phyloP scores from a whole-genome alignment of 768 basidiomycete species.

The Boletus subcaerulescens region DNA sequence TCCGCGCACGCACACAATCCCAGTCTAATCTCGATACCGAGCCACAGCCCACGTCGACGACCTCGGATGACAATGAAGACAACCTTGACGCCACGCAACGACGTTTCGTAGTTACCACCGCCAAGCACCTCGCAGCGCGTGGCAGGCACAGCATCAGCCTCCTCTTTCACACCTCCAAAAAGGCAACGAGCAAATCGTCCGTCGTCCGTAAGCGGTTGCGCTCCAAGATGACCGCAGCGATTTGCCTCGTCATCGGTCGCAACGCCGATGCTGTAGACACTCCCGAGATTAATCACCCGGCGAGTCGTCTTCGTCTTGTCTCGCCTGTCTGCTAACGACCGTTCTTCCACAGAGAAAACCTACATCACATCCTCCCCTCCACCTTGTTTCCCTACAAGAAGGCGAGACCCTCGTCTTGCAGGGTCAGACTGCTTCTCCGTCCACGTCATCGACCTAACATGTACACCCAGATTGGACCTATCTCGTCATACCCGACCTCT shows the following conservation, averaged over 20 bases:
- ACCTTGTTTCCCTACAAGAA: slow-evolving; percentile 1
- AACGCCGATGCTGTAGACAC: slow-evolving; percentile 5
- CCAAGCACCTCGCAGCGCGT: background rate
- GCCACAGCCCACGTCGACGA: too few species aligned
- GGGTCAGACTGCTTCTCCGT: slow-evolving; percentile 13
- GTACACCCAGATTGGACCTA: slow-evolving; percentile 26
- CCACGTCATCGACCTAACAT: background rate
- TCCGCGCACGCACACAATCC: background rate
- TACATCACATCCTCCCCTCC: slow-evolving; percentile 5
- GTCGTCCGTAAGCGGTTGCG: slow-evolving; percentile 23
- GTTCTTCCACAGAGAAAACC: background rate
- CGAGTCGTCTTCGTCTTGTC: background rate
- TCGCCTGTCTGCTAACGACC: background rate
- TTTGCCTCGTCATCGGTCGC: slow-evolving; percentile 18
- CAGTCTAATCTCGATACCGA: too few species aligned
- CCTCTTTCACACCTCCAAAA: slow-evolving; percentile 23
- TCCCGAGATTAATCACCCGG: background rate
- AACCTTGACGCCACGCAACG: background rate
- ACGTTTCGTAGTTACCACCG: background rate
- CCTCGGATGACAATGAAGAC: too few species aligned
- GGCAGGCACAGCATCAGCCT: slow-evolving; percentile 15
- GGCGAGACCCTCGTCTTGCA: slow-evolving; percentile 4
- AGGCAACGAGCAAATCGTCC: slow-evolving; percentile 21
- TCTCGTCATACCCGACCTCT: slow-evolving; percentile 23
- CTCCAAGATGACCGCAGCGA: slow-evolving; percentile 20